These are phyloP conservation scores for Fusarium sp. DNA, from an alignment of 2,329 filamentous ascomycete species.

Conservation along the genomic window DNA sequence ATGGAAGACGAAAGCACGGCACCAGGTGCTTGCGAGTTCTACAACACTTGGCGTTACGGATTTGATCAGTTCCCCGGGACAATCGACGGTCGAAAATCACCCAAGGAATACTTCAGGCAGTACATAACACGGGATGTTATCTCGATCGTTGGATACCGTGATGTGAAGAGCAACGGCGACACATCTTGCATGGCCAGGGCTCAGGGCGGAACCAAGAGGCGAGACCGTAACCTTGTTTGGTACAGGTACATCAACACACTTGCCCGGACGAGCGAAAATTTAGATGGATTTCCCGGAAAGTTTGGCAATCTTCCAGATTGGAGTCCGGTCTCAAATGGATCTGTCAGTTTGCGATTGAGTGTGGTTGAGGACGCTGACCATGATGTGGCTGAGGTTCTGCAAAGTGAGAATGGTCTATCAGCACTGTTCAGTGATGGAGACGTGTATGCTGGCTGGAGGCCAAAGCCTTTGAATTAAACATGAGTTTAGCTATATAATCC, in stretches of 20 bases:
- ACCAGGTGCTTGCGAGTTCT: not conserved
- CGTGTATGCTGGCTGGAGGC: not conserved
- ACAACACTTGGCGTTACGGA: slow-evolving; percentile 16
- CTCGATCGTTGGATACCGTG: not conserved
- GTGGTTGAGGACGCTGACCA: not conserved
- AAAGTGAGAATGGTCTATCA: not conserved
- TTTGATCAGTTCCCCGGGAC: not conserved
- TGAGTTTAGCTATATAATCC: not conserved
- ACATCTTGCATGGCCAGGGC: slow-evolving; percentile 8
- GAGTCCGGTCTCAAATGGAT: not conserved
- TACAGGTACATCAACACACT: slow-evolving; percentile 16
- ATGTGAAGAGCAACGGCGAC: not conserved
- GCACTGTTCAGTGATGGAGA: not conserved
- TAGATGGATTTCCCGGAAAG: not conserved
- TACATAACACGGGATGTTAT: not conserved
- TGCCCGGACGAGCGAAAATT: not conserved
- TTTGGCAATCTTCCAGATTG: not conserved
- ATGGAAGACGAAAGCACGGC: not conserved
- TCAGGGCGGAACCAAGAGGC: slow-evolving; percentile 5
- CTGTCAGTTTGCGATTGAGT: not conserved
- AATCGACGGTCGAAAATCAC: not conserved
- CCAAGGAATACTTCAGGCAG: not conserved
- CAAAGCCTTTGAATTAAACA: not conserved
- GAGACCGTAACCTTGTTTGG: slow-evolving; percentile 14
- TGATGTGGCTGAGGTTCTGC: not conserved